A percentile compares a stretch with the other conserved stretches of the same genome.
phyloP scores from a whole-genome alignment of 768 basidiomycete species.

The Chlorophyllum brunneum region DNA sequence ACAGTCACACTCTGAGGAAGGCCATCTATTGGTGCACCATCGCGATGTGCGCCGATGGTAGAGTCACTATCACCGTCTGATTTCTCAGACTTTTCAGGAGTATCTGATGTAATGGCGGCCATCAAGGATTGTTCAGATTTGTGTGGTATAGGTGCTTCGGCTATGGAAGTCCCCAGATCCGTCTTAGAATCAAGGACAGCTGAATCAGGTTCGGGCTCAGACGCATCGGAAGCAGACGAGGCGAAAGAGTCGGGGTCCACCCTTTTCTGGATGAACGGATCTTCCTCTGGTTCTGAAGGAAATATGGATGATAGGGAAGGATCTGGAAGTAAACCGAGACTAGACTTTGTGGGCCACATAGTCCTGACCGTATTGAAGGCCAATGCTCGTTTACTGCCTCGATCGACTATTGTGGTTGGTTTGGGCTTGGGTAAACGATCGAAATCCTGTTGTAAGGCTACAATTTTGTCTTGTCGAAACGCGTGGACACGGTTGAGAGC shows the following conservation, averaged over 20 bases:
- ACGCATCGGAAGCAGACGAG: constrained; percentile 71
- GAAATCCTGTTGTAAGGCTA: constrained; percentile 96
- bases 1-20: not conserved
- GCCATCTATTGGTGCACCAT: constrained; percentile 22
- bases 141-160: not conserved
- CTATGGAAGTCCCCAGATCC: not conserved
- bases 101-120: not conserved
- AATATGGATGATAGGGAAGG: constrained; percentile 61
- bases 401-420: constrained; percentile 44
- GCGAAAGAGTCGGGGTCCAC: constrained; percentile 51
- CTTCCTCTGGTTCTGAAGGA: constrained; percentile 69
- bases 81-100: constrained; percentile 24
- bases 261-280: constrained; percentile 39
- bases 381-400: constrained; percentile 50
- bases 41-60: constrained; percentile 63
- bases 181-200: not conserved
- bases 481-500: constrained; percentile 84
- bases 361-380: constrained; percentile 67
- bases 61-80: constrained; percentile 80
- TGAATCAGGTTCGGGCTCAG: constrained; percentile 51
- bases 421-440: constrained; percentile 78
- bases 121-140: not conserved
- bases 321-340: constrained; percentile 46
- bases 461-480: constrained; percentile 87
- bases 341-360: constrained; percentile 68